Evolutionary conservation across 768 basidiomycete genomes (phyloP), one percentile per base, ranked within the genome.

Genomic region (Lentinula edodes): DNA sequence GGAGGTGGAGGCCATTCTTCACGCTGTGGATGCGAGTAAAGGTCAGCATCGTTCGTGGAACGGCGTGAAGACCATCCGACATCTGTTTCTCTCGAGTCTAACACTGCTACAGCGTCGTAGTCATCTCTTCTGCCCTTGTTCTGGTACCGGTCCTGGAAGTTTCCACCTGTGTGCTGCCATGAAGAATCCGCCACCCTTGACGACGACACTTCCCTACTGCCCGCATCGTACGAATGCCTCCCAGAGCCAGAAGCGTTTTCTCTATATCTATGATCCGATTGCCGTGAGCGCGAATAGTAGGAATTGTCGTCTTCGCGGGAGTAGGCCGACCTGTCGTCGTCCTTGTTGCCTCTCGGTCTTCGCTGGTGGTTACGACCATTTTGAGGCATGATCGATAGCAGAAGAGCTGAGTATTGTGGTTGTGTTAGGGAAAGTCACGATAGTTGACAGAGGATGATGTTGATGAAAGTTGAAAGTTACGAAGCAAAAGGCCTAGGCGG

Each of bases 261-360:
- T 71, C 77, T 79, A 72, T 74, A 74, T 58, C 78, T 78, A 63
- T 70, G 76, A 66, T 86, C 82, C 50, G 79, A 73, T 65, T 78
- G 78, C 65, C 76, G 77, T 61, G 76, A 71, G 70, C 80, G 81
- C 65, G 83, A 71, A 72, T 83, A 86, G n/a, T 16, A 16, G 3
- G 28, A 28, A 61, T 78, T 71, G 63, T 86, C 82, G 75, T 68
- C 65, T 86, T 84, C 63, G 85, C 84, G 71, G 79, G 82, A 68
- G 78, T 73, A 72, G 75, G 77, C 74, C 70, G 76, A 79, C 63
- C 74, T 72, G 66, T 84, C 82, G 65, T 80, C 78, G 66, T 81
- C 80, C 63, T 80, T 83, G 72, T 77, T 78, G 60, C 73, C 74
- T 71, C 82, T 81, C 69, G 81, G 80, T 66, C 83, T 77, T 68